Evolutionary conservation across 2,329 filamentous ascomycete species (phyloP), one percentile per base, ranked within the genome.

Genomic region (Calonectria honghensis): DNA sequence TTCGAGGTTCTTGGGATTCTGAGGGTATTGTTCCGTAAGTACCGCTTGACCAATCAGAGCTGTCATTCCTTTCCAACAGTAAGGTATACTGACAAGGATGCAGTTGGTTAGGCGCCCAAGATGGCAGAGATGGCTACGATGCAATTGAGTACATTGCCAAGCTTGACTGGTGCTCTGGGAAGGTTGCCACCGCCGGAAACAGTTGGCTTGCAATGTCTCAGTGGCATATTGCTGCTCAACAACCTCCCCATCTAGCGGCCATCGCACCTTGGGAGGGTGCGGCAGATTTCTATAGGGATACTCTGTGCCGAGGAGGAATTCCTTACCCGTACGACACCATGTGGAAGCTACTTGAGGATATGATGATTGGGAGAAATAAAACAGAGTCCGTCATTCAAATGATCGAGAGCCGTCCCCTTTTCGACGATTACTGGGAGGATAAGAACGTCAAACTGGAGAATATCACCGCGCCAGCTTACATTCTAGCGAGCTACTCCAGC

Each of bases 201-300:
- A 68, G 65, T 54, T 68, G 65, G 65, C 65, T 68, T 41, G 65
- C 65, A 27, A 68, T 68, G 65, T 24, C 35, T 3, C 65, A 68
- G 27, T 68, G 65, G 65, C 48, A 68, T 24, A 68, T 68, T 20
- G 65, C 65, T 18, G 65, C 65, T 41, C 65, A 68, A 20, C 65
- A 54, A 18, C 65, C 65, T 54, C 65, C 65, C 11, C 35, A 37
- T 4, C 35, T 68, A 11, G 65, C 65, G 2, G 65, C 65, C 2
- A 68, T 68, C 10, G 65, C 65, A 13, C 65, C 65, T 1, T 68
- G 65, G 65, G 65, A 68, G 11, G 65, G 65, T 6, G 65, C 65
- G 10, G 65, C 65, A n/a, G 65, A 68, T n/a, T 68, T 68, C 13
- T 68, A 68, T 20, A 50, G 65, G 5, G 65, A 68, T 16, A 68